Evolutionary conservation across 139 green algal genomes (phyloP), one percentile per base, ranked within the genome.

Genomic region (Chlorella sp.): DNA sequence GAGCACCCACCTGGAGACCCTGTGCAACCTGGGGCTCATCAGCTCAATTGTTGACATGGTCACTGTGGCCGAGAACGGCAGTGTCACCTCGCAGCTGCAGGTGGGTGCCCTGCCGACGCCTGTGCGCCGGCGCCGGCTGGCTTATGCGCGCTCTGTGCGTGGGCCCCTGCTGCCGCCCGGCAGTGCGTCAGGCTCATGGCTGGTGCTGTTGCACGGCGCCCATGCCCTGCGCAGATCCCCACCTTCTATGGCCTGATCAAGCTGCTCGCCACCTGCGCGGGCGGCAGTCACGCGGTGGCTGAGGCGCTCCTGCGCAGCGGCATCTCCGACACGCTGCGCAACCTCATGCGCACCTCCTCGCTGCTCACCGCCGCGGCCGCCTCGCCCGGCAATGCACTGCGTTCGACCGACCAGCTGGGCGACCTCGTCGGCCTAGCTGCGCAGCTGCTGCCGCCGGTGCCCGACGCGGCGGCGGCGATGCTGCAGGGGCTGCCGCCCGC

Each of bases 171-270:
- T 66, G 38, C 36, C 36, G 38, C 58, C 38, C 38, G 36, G 58
- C 58, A n/a, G n/a, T n/a, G n/a, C n/a, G n/a, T n/a, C n/a, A n/a
- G n/a, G n/a, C n/a, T n/a, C n/a, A n/a, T n/a, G n/a, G n/a, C n/a
- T n/a, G n/a, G n/a, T n/a, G n/a, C n/a, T n/a, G n/a, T n/a, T n/a
- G n/a, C n/a, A n/a, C n/a, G n/a, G n/a, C n/a, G n/a, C n/a, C n/a
- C n/a, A n/a, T n/a, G n/a, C n/a, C n/a, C 29, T 4, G 7, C 46
- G 21, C 43, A 61, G 63, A 41, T 62, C 3, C 80, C 82, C 50
- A 96, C 92, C 40, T 97, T 95, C 88, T 95, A 92, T 76, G 85
- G 87, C 63, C 82, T 97, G 27, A 74, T 97, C 33, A 90, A 89
- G 83, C 88, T 97, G 35, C 83, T 97, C 29, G 75, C 87, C 36